phyloP scores from a whole-genome alignment of 2,329 filamentous ascomycete genomes.

The Daldinia sp. region DNA sequence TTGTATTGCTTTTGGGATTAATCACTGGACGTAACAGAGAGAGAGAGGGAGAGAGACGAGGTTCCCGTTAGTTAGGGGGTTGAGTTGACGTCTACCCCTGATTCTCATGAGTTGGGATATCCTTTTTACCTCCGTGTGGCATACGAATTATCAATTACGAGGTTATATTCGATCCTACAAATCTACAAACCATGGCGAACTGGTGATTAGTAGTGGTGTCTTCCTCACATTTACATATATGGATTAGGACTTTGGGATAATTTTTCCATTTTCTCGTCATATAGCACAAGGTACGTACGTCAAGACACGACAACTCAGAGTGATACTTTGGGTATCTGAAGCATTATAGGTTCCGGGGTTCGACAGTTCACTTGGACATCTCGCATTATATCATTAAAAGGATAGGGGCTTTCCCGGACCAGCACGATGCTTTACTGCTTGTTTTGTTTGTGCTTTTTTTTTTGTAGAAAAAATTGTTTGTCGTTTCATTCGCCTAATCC shows the following conservation, averaged over 20 bases:
- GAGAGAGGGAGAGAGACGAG: too few relatives aligned
- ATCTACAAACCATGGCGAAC: not conserved
- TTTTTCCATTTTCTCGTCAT: not conserved
- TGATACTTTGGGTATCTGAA: not conserved
- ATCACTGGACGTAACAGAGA: too few relatives aligned
- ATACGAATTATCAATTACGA: not conserved
- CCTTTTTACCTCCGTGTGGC: not conserved
- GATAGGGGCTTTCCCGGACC: not conserved
- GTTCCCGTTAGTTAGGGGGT: not conserved
- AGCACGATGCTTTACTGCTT: slow-evolving; percentile 20
- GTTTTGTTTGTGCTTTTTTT: slow-evolving; percentile 20
- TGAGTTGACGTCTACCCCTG: not conserved
- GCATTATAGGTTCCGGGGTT: not conserved
- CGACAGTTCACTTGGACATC: not conserved
- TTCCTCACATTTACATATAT: not conserved
- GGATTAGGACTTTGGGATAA: not conserved
- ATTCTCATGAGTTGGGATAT: not conserved
- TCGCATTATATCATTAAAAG: slow-evolving; percentile 8
- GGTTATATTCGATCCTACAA: not conserved
- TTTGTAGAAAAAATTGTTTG: slow-evolving; percentile 50
- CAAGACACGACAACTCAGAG: not conserved
- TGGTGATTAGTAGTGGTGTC: not conserved
- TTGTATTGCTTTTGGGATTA: not conserved
- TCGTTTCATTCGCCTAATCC: slow-evolving; percentile 66
- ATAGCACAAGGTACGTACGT: not conserved